Base-by-base conservation (phyloP, 257 asterid genomes). In the Solanum corneliomulleri region DNA sequence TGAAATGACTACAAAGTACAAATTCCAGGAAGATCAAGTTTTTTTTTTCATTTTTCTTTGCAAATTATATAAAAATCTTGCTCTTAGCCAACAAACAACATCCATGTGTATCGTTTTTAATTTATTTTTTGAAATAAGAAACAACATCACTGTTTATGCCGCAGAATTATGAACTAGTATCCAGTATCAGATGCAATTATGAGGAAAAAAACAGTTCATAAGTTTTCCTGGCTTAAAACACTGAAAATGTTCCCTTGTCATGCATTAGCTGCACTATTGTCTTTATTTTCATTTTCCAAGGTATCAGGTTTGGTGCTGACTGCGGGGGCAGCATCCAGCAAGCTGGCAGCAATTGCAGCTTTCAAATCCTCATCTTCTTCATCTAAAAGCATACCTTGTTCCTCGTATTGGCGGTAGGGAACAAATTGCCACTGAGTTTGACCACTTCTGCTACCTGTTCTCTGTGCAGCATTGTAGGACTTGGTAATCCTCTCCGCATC, bases 281-380 rank as follows among this genome's bases (percentile, higher is more conserved):
- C 82, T 76, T 87, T 78, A 42, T 42, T 87, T 85, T 90, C 95
- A 44, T 71, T 89, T 87, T 88, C 91, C 5, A 91, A 72, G 58
- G 86, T 39, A 49, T 87, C 88, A 49, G 89, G 64, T 90, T 85
- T 90, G 62, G 70, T 85, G 85, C 89, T 90, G 85, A 49, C 56
- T 2, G 87, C 88, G 5, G 92, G 90, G 21, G 93, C 71, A 31
- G 98, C 92, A 86, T 97, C 98, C 90, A 92, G 37, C 93, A 97
- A 87, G 90, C 99, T 96, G 49, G 98, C 99, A 85, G 98, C 98
- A 74, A 97, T 97, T 18, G 99, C 99, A 87, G 98, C 98, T 92
- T 93, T 97, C 91, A 97, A 87, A 92, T 97, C 99, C 89, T 95
- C 99, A 25, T 96, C 99, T 31, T 96, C 99, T 37, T 93, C 94